Conservation (phyloP, 1,284 basidiomycete species). For the Microbotryum violaceum region DNA sequence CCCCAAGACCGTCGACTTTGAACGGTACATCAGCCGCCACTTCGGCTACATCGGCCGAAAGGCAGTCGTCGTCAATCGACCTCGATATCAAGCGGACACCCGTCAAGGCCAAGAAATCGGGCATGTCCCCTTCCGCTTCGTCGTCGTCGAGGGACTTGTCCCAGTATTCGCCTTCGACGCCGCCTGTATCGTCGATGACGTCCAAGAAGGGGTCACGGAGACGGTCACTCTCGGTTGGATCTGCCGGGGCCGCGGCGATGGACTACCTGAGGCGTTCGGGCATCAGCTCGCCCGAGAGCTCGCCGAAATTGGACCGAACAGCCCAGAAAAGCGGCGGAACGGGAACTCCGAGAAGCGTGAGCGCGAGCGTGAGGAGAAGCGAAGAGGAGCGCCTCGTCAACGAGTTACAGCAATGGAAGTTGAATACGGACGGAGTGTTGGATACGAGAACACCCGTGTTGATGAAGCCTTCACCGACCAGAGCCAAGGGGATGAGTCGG, state of each 20-base stretch:
- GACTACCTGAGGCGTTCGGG: background rate
- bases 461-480: too few species aligned
- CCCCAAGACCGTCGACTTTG: background rate
- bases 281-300: too few species aligned
- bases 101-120: background rate
- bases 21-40: background rate
- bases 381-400: constrained; percentile 23
- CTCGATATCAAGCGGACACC: constrained; percentile 4
- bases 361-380: background rate
- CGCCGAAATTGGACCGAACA: too few species aligned
- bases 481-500: background rate
- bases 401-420: constrained; percentile 25
- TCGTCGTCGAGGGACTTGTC: background rate
- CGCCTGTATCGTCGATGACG: background rate
- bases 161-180: background rate
- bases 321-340: background rate
- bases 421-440: constrained; percentile 26
- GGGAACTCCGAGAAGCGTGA: background rate
- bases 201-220: background rate
- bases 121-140: too few species aligned
- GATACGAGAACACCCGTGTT: background rate
- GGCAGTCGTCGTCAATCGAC: background rate
- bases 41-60: background rate
- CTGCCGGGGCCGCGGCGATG: background rate
- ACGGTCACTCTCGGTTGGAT: background rate